Conservation (phyloP, 2,329 filamentous ascomycete genomes). For the Phyllosticta citribraziliensis region DNA sequence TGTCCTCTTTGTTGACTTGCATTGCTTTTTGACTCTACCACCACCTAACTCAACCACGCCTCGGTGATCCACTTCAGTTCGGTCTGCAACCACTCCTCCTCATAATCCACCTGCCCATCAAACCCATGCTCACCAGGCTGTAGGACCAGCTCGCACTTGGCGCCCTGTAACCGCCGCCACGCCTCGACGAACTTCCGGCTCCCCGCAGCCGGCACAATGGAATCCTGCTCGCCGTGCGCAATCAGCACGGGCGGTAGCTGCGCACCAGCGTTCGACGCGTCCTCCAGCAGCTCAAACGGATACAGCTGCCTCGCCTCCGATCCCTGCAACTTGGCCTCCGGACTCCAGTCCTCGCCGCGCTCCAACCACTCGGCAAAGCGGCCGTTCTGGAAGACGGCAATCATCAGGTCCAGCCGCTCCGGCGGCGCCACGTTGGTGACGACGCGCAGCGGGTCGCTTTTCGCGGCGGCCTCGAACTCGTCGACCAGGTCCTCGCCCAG, state of each 20-base stretch:
- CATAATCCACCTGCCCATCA: conserved; percentile 11
- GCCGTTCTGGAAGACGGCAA: conserved; percentile 16
- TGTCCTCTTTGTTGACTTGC: no score
- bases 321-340: background rate
- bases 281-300: conserved; percentile 19
- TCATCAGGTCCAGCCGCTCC: conserved; percentile 13
- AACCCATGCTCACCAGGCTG: conserved; percentile 22
- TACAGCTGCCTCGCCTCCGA: conserved; percentile 15
- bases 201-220: conserved; percentile 19
- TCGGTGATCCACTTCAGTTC: conserved; percentile 16
- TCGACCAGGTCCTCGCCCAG: conserved; percentile 15
- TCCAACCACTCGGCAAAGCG: conserved; percentile 22
- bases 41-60: conserved; percentile 17
- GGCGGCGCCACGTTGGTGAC: conserved; percentile 17
- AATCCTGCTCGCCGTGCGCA: conserved; percentile 22
- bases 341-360: background rate
- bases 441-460: conserved; percentile 15
- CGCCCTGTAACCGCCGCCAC: conserved; percentile 12
- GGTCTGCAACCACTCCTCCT: conserved; percentile 3
- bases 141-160: conserved; percentile 16
- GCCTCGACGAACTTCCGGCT: conserved; percentile 19
- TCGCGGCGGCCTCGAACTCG: conserved; percentile 14
- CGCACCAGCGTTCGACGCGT: conserved; percentile 12
- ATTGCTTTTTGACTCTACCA: background rate
- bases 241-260: conserved; percentile 22